Conservation (phyloP, 176 grass and related monocot genomes). For the bread wheat (Triticum aestivum) region IWGSC_CS_RefSeq_v2.1 NC_057794.1:448805917-448806416, state of each 20-base stretch:
- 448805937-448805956: constrained; percentile 15
- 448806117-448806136: background rate
- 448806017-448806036: background rate
- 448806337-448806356: background rate
- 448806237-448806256: background rate
- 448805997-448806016: background rate
- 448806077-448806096: no score
- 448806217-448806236: background rate
- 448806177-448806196: no score
- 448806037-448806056: background rate
- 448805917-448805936: background rate
- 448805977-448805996: constrained; percentile 36
- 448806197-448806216: no score
- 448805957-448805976: constrained; percentile 25
- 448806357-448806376: background rate
- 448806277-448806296: background rate
- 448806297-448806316: background rate
- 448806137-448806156: constrained; percentile 5
- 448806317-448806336: background rate
- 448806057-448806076: background rate
- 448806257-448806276: background rate
- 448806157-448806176: background rate
- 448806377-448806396: background rate
- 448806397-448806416: background rate
- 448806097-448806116: constrained; percentile 5